Percentiles rank a stretch among this genome's conserved stretches.
These are phyloP conservation scores for Secale cereale DNA, from an alignment of 176 grass and related monocot genomes.

Conservation along the genomic window DNA sequence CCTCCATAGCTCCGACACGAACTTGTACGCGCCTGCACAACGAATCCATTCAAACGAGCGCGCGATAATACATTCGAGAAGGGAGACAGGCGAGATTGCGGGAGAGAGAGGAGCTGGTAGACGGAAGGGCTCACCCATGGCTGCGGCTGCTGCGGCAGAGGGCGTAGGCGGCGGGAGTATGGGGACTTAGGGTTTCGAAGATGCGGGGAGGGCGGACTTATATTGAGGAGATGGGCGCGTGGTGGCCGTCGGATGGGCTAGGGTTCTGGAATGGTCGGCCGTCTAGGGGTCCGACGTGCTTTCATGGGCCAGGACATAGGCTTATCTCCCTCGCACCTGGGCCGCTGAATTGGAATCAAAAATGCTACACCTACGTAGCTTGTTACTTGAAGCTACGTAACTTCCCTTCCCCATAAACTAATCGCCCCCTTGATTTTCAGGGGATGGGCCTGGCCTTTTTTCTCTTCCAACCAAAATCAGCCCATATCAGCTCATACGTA, in stretches of 20 bases:
- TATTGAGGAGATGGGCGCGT: background rate
- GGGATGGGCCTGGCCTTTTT: too few species aligned
- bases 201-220: background rate
- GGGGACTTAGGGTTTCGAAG: conserved; percentile 7
- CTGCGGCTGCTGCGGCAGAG: conserved; percentile 9
- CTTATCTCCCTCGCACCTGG: background rate
- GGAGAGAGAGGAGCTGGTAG: background rate
- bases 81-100: background rate
- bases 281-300: background rate
- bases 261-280: conserved; percentile 32
- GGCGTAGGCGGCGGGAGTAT: conserved; percentile 6
- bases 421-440: too few species aligned
- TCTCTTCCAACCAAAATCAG: too few species aligned
- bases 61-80: background rate
- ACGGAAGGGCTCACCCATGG: conserved; percentile 37
- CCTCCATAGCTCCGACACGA: conserved; percentile 89
- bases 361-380: too few species aligned
- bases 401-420: too few species aligned
- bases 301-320: background rate
- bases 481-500: too few species aligned
- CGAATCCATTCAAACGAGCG: background rate
- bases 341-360: too few species aligned
- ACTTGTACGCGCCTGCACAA: conserved; percentile 75
- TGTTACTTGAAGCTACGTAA: too few species aligned
- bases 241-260: conserved; percentile 46